Conservation (phyloP, 1,139 yeast genomes). For the Magnusiomyces ingens region DNA sequence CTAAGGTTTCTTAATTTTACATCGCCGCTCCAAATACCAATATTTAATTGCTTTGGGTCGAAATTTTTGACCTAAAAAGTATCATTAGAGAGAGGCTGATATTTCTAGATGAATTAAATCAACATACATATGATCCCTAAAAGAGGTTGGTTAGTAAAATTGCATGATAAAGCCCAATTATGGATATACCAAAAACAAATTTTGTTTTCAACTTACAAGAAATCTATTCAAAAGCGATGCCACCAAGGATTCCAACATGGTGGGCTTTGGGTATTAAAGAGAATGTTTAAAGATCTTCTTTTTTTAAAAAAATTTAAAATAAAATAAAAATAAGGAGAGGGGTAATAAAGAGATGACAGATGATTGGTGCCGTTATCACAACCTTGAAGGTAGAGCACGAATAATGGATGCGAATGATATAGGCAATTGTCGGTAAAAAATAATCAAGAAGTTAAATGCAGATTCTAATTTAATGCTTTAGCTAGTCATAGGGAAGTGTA, state of each 20-base stretch:
- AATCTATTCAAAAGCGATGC: conserved; percentile 44
- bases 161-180: background rate
- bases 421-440: no score
- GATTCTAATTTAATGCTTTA: no score
- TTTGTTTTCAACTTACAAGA: conserved; percentile 35
- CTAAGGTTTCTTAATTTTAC: conserved; percentile 74
- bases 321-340: background rate
- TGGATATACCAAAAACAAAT: conserved; percentile 17
- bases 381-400: no score
- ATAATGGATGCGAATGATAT: no score
- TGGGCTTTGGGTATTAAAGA: background rate
- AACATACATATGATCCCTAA: conserved; percentile 23
- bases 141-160: background rate
- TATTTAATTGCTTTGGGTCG: conserved; percentile 88
- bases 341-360: conserved; percentile 1
- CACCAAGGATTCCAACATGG: conserved; percentile 45
- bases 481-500: no score
- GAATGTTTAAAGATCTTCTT: background rate
- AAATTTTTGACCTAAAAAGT: conserved; percentile 83
- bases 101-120: background rate
- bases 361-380: no score
- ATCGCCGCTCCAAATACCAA: conserved; percentile 98
- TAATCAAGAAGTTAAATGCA: no score
- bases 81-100: conserved; percentile 39
- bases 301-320: background rate